These are phyloP conservation scores for Microbotryum scabiosae DNA, from an alignment of 1,284 basidiomycete species.

Conservation along the genomic window DNA sequence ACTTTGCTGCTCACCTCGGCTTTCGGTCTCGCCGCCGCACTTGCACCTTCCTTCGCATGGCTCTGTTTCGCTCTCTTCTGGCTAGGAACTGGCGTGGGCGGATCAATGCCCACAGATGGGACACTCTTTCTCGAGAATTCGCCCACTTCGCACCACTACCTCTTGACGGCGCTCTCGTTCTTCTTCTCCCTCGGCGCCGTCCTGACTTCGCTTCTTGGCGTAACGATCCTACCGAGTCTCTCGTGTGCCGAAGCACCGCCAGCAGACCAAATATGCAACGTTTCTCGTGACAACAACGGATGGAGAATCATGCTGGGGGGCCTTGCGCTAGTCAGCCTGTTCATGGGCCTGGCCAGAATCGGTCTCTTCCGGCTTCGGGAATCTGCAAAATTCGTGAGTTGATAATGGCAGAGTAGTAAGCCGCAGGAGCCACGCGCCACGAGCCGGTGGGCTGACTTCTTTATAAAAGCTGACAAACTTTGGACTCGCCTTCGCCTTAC, in stretches of 20 bases:
- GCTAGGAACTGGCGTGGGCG: conserved; percentile 80
- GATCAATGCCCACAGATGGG: conserved; percentile 84
- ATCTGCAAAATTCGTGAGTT: conserved; percentile 57
- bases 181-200: conserved; percentile 92
- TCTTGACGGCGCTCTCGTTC: conserved; percentile 87
- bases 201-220: conserved; percentile 65
- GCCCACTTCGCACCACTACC: conserved; percentile 80
- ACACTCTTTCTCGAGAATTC: conserved; percentile 90
- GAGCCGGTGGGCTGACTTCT: neutral
- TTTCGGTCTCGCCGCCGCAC: conserved; percentile 75
- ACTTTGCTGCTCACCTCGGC: conserved; percentile 83
- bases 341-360: conserved; percentile 72
- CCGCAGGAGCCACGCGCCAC: too few species aligned
- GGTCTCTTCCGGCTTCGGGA: conserved; percentile 85
- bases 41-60: conserved; percentile 60
- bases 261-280: conserved; percentile 49
- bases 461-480: neutral
- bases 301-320: conserved; percentile 74
- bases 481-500: neutral
- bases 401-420: neutral
- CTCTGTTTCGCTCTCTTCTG: conserved; percentile 76
- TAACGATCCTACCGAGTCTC: conserved; percentile 64
- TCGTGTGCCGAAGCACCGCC: conserved; percentile 50
- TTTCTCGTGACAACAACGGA: conserved; percentile 62
- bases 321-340: conserved; percentile 66